Percentiles rank a stretch among this genome's conserved stretches.
phyloP scores from a whole-genome alignment of 495 filamentous ascomycete genomes.

The Lophium mytilinum region DNA sequence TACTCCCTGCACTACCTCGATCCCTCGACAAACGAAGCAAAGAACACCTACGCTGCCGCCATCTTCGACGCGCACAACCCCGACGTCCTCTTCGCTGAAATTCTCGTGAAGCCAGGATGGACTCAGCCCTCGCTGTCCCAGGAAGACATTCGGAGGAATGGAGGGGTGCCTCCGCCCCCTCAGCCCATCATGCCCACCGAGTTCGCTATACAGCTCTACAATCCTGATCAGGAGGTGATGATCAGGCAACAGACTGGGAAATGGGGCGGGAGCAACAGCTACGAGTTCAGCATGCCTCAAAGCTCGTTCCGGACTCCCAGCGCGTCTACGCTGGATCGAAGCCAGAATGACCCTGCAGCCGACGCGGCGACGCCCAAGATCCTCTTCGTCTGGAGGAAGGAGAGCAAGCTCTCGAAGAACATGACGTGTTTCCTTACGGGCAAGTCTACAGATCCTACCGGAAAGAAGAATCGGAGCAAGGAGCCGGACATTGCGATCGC shows the following conservation, averaged over 20 bases:
- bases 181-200: slow-evolving; percentile 69
- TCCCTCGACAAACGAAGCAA: slow-evolving; percentile 55
- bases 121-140: slow-evolving; percentile 69
- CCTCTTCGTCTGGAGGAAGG: slow-evolving; percentile 84
- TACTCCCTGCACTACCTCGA: slow-evolving; percentile 73
- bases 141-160: slow-evolving; percentile 69
- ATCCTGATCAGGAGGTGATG: slow-evolving; percentile 75
- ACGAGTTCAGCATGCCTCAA: slow-evolving; percentile 90
- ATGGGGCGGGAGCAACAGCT: slow-evolving; percentile 70
- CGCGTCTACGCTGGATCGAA: slow-evolving; percentile 64
- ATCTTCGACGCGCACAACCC: slow-evolving; percentile 76
- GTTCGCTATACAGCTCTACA: slow-evolving; percentile 84
- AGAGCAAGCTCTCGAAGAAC: slow-evolving; percentile 77
- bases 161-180: slow-evolving; percentile 57
- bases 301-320: slow-evolving; percentile 75
- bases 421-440: slow-evolving; percentile 75
- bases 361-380: slow-evolving; percentile 69
- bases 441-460: slow-evolving; percentile 54
- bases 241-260: slow-evolving; percentile 62
- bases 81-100: slow-evolving; percentile 78
- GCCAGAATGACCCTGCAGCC: slow-evolving; percentile 56
- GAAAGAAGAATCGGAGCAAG: slow-evolving; percentile 58
- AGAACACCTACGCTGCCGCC: slow-evolving; percentile 78
- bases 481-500: slow-evolving; percentile 93
- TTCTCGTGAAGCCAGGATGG: slow-evolving; percentile 77